These are phyloP conservation scores for Botrytis sinoallii DNA, from an alignment of 2,329 filamentous ascomycete species.

Conservation along the genomic window DNA sequence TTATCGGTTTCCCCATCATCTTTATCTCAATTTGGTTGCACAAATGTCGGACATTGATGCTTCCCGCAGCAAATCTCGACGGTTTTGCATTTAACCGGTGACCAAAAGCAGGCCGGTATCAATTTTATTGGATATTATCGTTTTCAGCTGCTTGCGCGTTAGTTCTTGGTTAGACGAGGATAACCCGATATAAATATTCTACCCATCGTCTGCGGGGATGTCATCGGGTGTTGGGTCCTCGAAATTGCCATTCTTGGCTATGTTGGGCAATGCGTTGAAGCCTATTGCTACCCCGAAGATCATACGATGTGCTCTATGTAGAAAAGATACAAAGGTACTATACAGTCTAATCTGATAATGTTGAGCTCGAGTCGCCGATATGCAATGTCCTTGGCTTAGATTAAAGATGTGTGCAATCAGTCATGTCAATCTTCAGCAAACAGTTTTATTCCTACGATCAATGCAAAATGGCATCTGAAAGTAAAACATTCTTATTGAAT, in stretches of 20 bases:
- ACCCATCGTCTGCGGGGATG: not conserved
- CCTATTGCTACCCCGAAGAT: not conserved
- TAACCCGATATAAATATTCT: not conserved
- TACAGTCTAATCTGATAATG: not conserved
- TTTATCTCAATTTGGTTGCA: not conserved
- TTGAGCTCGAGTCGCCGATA: not conserved
- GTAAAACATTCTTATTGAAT: not conserved
- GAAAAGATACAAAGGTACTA: not conserved
- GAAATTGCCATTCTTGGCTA: not conserved
- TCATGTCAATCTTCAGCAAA: not conserved
- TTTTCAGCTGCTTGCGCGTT: slow-evolving; percentile 3
- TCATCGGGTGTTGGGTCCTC: not conserved
- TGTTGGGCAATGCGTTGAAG: not conserved
- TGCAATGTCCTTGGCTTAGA: not conserved
- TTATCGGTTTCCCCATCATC: slow-evolving; percentile 8
- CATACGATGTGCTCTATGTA: not conserved
- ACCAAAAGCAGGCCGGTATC: not conserved
- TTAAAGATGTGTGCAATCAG: not conserved
- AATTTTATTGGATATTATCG: not conserved
- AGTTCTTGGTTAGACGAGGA: not conserved
- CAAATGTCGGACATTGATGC: not conserved
- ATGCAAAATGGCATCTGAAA: slow-evolving; percentile 6
- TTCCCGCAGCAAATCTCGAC: not conserved
- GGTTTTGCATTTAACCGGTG: not conserved
- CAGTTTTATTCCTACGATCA: too few species aligned